Evolutionary conservation across 257 asterid genomes (phyloP).

Genomic region (Nyctanthes arbortristis): DNA sequence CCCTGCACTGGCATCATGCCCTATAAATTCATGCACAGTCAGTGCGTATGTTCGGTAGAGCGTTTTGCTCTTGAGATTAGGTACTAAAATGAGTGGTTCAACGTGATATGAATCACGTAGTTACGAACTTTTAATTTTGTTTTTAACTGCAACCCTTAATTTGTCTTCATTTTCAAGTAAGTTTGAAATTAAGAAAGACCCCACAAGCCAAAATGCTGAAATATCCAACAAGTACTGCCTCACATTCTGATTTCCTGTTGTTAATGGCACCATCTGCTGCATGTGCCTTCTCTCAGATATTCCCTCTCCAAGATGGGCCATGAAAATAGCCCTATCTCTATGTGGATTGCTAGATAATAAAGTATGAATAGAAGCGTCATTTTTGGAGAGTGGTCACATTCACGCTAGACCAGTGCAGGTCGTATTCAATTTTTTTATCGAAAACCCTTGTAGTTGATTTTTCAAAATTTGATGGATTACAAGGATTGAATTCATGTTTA

Average conservation of each 20-base stretch:
- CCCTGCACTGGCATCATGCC: too few species aligned
- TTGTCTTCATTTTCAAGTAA: conserved; percentile 29
- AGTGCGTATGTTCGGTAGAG: too few species aligned
- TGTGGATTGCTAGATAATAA: conserved; percentile 21
- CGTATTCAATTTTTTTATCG: neutral
- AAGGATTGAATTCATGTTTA: too few species aligned
- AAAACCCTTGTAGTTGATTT: conserved; percentile 12
- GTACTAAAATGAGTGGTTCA: too few species aligned
- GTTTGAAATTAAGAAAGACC: conserved; percentile 23
- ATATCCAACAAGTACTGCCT: conserved; percentile 44
- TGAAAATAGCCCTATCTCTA: conserved; percentile 25
- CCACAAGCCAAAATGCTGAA: conserved; percentile 23
- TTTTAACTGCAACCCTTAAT: too few species aligned
- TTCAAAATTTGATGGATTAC: conserved; percentile 27
- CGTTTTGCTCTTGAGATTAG: too few species aligned
- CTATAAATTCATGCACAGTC: too few species aligned
- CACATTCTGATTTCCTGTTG: conserved; percentile 27
- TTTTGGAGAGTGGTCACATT: conserved; percentile 29
- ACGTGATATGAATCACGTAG: too few species aligned
- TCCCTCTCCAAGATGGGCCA: conserved; percentile 45
- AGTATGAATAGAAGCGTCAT: conserved; percentile 29
- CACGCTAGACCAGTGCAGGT: neutral
- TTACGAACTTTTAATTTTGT: conserved; percentile 7
- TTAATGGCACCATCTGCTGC: conserved; percentile 45
- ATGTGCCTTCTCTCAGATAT: conserved; percentile 33